Percentiles rank a stretch among this genome's conserved stretches.
Conservation (phyloP, 768 basidiomycete species). For the Tylopilus sp. region DNA sequence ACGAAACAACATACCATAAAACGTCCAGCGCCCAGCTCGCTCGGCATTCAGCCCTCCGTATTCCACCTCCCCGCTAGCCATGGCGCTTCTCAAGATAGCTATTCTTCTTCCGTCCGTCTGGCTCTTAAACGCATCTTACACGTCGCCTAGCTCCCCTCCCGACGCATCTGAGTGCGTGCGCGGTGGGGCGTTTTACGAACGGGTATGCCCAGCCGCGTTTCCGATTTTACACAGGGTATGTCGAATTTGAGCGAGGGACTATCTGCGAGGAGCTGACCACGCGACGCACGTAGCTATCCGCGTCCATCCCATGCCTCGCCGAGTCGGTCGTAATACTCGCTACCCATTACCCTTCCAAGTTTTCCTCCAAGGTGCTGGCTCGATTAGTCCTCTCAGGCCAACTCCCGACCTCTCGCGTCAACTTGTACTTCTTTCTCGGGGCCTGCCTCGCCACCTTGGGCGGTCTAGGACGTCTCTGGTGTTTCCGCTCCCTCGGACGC, state of each 20-base stretch:
- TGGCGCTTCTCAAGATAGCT: slow-evolving; percentile 19
- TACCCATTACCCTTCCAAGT: slow-evolving; percentile 8
- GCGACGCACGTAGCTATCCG: slow-evolving; percentile 18
- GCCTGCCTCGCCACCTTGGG: slow-evolving; percentile 27
- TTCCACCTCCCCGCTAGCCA: slow-evolving; percentile 1
- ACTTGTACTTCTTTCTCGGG: slow-evolving; percentile 30
- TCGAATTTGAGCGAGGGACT: neutral
- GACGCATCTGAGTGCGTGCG: slow-evolving; percentile 17
- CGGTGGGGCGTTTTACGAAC: slow-evolving; percentile 23
- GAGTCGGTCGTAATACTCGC: slow-evolving; percentile 24
- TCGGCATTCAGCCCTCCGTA: neutral
- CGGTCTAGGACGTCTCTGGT: slow-evolving; percentile 34
- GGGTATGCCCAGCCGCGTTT: slow-evolving; percentile 18
- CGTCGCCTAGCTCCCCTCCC: slow-evolving; percentile 19
- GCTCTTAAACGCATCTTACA: slow-evolving; percentile 29
- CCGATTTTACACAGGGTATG: slow-evolving; percentile 25
- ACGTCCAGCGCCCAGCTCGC: neutral
- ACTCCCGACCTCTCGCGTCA: slow-evolving; percentile 20
- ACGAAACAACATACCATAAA: slow-evolving; percentile 12
- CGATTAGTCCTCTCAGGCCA: slow-evolving; percentile 15
- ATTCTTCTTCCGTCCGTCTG: slow-evolving; percentile 26
- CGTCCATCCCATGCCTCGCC: slow-evolving; percentile 29
- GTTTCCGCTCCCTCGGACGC: slow-evolving; percentile 31
- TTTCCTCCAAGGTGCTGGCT: slow-evolving; percentile 23
- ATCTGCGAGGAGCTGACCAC: slow-evolving; percentile 1